These are phyloP conservation scores for Rubroboletus satanas DNA, from an alignment of 768 basidiomycete genomes.

Conservation along the genomic window DNA sequence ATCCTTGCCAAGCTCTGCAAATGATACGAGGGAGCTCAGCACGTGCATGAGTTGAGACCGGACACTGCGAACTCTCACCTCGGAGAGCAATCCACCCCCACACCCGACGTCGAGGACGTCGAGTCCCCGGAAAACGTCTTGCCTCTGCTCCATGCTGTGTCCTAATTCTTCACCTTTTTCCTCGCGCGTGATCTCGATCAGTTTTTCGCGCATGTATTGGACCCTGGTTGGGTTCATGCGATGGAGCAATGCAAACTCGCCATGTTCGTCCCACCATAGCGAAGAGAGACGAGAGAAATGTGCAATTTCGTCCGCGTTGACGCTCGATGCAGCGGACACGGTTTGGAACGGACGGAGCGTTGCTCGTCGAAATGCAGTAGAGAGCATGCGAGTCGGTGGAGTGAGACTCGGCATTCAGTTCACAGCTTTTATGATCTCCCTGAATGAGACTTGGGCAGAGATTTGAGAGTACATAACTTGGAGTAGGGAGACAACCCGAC, in stretches of 20 bases:
- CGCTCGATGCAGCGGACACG: slow-evolving; percentile 23
- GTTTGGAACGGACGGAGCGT: slow-evolving; percentile 22
- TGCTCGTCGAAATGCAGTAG: slow-evolving; percentile 16
- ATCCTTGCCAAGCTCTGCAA: slow-evolving; percentile 78
- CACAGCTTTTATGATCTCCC: not conserved
- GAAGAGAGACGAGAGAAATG: slow-evolving; percentile 87
- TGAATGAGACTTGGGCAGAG: not conserved
- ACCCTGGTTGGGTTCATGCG: slow-evolving; percentile 92
- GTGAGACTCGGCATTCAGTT: not conserved
- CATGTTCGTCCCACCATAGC: slow-evolving; percentile 94
- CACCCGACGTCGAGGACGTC: slow-evolving; percentile 90
- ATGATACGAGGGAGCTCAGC: not conserved
- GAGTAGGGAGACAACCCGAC: not conserved
- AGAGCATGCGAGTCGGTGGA: slow-evolving; percentile 15
- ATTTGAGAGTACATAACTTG: too few relatives aligned
- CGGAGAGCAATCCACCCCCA: slow-evolving; percentile 90
- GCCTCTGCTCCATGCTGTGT: slow-evolving; percentile 26
- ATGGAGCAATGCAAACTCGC: slow-evolving; percentile 86
- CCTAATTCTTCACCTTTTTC: slow-evolving; percentile 38
- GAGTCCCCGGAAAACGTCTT: slow-evolving; percentile 52
- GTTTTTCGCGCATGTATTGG: slow-evolving; percentile 75
- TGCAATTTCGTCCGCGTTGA: slow-evolving; percentile 79
- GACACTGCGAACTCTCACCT: slow-evolving; percentile 48
- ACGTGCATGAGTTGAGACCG: not conserved
- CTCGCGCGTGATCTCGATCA: slow-evolving; percentile 60